Percentiles rank a stretch among this genome's conserved stretches.
These are phyloP conservation scores for Macrocybe sp. DNA, from an alignment of 1,284 basidiomycete species.

Conservation along the genomic window DNA sequence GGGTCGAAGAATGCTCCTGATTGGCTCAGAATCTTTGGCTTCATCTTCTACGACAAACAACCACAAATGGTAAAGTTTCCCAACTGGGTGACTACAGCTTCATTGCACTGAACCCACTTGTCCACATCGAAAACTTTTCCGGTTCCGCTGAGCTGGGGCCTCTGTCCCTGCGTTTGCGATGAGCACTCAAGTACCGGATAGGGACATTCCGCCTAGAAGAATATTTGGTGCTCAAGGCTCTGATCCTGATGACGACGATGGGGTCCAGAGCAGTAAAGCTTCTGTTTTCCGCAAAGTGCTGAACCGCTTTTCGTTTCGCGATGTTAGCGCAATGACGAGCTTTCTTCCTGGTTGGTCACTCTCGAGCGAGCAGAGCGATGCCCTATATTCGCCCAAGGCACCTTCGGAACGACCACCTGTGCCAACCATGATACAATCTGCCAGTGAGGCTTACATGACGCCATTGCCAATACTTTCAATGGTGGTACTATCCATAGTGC, in stretches of 20 bases:
- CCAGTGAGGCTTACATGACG: slow-evolving; percentile 64
- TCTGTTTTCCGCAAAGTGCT: slow-evolving; percentile 25
- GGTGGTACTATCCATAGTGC: slow-evolving; percentile 86
- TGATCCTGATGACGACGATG: slow-evolving; percentile 14
- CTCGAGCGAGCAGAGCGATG: slow-evolving; percentile 19
- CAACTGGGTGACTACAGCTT: no score
- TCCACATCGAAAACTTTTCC: no score
- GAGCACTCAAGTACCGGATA: slow-evolving; percentile 13
- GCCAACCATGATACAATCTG: slow-evolving; percentile 64
- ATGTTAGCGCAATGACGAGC: slow-evolving; percentile 23
- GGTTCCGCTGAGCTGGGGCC: neutral
- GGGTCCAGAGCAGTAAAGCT: slow-evolving; percentile 16
- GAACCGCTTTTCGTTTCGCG: slow-evolving; percentile 34
- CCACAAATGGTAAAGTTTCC: no score
- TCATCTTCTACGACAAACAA: no score
- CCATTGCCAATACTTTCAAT: slow-evolving; percentile 87
- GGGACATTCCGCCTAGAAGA: slow-evolving; percentile 18
- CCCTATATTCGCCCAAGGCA: slow-evolving; percentile 8
- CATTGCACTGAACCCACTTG: no score
- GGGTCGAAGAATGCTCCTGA: no score
- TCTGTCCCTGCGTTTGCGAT: slow-evolving; percentile 7
- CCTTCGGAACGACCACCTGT: slow-evolving; percentile 59
- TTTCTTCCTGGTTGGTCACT: slow-evolving; percentile 27
- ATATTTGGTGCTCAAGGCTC: slow-evolving; percentile 28
- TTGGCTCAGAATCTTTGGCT: no score